A percentile compares a stretch with the other conserved stretches of the same genome.
phyloP scores from a whole-genome alignment of 176 grass and related monocot species.

The Dendrocalamus sinicus region DNA sequence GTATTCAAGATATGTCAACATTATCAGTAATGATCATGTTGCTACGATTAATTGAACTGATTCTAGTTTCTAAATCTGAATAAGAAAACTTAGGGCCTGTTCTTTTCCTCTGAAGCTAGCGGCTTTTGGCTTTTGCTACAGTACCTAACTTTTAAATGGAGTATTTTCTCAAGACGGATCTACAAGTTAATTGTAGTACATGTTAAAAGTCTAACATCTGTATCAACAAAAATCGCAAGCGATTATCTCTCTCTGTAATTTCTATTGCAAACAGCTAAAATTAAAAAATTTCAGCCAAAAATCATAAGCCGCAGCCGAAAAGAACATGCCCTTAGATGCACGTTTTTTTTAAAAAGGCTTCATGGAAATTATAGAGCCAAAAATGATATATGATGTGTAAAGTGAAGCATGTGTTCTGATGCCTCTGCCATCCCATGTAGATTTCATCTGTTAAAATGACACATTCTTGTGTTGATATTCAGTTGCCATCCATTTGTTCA shows the following conservation, averaged over 20 bases:
- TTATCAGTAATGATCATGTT: not conserved
- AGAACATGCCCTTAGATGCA: not conserved
- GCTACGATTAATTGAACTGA: not conserved
- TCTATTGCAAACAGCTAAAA: no score
- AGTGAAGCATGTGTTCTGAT: not conserved
- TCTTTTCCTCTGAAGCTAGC: no score
- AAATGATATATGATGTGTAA: not conserved
- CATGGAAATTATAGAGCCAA: not conserved
- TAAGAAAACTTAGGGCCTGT: no score
- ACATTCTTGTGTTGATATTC: constrained; percentile 9
- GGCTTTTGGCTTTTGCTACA: no score
- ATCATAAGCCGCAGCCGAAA: no score
- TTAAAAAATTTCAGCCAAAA: no score
- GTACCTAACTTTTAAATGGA: no score
- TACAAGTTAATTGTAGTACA: no score
- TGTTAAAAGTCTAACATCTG: no score
- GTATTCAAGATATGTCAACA: not conserved
- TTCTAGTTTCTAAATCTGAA: not conserved
- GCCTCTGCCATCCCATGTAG: not conserved
- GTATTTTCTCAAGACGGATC: no score
- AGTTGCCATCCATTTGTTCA: not conserved
- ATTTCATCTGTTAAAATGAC: constrained; percentile 15
- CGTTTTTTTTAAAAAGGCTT: not conserved
- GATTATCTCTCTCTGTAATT: no score
- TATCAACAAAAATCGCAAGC: no score